A percentile compares a stretch with the other conserved stretches of the same genome.
phyloP scores from a whole-genome alignment of 2,329 filamentous ascomycete genomes.

The Penicillium sclerotiorum region DNA sequence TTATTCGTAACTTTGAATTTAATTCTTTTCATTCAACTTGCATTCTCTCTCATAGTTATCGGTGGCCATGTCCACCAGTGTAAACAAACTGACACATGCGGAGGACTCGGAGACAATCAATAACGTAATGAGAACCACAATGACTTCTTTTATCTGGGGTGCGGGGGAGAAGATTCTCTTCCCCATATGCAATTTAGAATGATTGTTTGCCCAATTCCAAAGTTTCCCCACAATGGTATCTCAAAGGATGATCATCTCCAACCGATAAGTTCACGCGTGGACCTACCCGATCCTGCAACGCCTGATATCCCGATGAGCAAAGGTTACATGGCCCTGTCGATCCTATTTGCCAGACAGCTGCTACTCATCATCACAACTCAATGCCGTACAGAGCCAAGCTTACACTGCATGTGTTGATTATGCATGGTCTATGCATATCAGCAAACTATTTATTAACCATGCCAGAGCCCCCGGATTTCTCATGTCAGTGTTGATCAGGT shows the following conservation, averaged over 20 bases:
- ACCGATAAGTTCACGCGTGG: conserved; percentile 12
- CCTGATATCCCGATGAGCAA: conserved; percentile 1
- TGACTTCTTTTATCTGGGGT: neutral
- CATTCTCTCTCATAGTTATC: neutral
- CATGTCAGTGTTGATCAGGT: neutral
- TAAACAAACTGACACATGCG: too few species aligned
- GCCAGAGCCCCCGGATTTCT: too few species aligned
- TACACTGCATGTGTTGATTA: neutral
- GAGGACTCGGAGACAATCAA: neutral
- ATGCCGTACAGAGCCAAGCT: neutral
- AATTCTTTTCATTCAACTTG: neutral
- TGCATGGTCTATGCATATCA: too few species aligned
- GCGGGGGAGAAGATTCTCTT: conserved; percentile 8
- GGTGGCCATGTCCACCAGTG: too few species aligned
- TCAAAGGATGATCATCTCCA: neutral
- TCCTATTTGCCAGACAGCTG: neutral
- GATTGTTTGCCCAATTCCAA: too few species aligned
- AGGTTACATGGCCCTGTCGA: conserved; percentile 19
- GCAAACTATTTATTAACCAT: conserved; percentile 6
- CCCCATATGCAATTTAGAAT: too few species aligned
- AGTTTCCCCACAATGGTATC: neutral
- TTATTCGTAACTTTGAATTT: neutral
- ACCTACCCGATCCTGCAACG: conserved; percentile 15
- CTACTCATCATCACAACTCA: neutral
- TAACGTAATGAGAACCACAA: neutral